These are phyloP conservation scores for Phaseolus coccineus DNA, from an alignment of 331 rosid genomes.

Conservation along the genomic window DNA sequence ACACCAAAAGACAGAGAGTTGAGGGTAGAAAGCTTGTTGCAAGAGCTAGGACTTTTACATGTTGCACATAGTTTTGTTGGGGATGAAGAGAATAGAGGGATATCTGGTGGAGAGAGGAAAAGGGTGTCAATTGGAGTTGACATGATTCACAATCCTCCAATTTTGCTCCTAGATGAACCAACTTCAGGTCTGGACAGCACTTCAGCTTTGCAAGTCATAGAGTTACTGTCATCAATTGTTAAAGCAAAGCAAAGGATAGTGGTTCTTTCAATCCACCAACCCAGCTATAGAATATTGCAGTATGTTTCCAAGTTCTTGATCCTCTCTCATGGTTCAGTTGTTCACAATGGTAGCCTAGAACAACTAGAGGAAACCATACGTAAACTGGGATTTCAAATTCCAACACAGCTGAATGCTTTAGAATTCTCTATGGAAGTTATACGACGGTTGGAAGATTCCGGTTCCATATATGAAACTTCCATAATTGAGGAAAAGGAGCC, in stretches of 20 bases:
- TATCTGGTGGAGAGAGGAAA: constrained; percentile 88
- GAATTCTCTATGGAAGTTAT: constrained; percentile 90
- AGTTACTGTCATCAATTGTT: constrained; percentile 74
- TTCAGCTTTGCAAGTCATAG: constrained; percentile 80
- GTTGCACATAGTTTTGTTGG: constrained; percentile 81
- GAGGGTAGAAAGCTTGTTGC: constrained; percentile 71
- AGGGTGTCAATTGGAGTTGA: constrained; percentile 90
- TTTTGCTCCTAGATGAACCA: constrained; percentile 85
- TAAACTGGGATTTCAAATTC: constrained; percentile 65
- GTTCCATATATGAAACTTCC: constrained; percentile 34
- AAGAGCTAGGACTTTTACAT: constrained; percentile 80
- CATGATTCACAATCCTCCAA: constrained; percentile 80
- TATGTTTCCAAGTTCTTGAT: constrained; percentile 76
- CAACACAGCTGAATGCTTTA: constrained; percentile 73
- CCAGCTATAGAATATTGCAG: constrained; percentile 81
- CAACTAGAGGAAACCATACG: constrained; percentile 64
- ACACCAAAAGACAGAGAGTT: constrained; percentile 57
- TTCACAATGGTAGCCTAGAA: constrained; percentile 74
- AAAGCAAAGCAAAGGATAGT: constrained; percentile 68
- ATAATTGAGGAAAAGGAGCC: constrained; percentile 39
- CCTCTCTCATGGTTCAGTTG: constrained; percentile 75
- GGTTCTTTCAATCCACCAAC: constrained; percentile 88
- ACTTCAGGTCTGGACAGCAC: constrained; percentile 86
- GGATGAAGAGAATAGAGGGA: constrained; percentile 86
- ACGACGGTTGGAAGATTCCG: constrained; percentile 55